Base-by-base conservation (phyloP, 116 monocot species). In the Posidonia oceanica region DNA sequence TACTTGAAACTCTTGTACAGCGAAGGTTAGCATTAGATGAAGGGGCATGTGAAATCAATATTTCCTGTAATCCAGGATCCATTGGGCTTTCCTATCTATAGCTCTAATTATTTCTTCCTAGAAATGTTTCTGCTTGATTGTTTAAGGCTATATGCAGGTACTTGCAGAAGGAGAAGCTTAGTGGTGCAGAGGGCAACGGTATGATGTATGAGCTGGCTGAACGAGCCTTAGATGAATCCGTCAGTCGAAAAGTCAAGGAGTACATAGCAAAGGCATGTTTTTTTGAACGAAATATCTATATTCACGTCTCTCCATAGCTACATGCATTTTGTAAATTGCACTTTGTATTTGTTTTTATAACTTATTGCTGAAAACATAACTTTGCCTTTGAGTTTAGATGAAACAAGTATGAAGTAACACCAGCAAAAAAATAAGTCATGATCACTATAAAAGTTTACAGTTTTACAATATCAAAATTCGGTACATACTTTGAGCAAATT, bases 181-280 rank as follows among this genome's bases (percentile, higher is more conserved):
- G 67, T 76, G 84, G 86, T 10, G 80, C 83, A 22, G 96, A 91
- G 68, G 91, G 96, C 52, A 81, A 83, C 66, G 67, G 36, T 66
- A 16, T 91, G 57, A 88, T 85, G 76, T 96, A 89, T 79, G 96
- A 87, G 71, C 89, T 96, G 66, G 91, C 96, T 69, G 96, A 96
- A 75, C 80, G 96, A 80, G 77, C 96, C 73, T 66, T 96, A 67
- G 91, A 96, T 71, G 83, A 75, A 69, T 80, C 96, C 36, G 64
- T 83, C 51, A 80, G 48, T 57, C 44, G 61, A 36, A 82, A 85
- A 69, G 14, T 91, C 2, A 87, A 96, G 76, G 75, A 79, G 42
- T 87, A 80, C 63, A 89, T 96, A 70, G 54, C 73, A 63, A 74
- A 91, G 89, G 96, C 85, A 75, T 63, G 55, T 21, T 22, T 53